phyloP scores from a whole-genome alignment of 2,329 filamentous ascomycete genomes.

The Stagonosporopsis chrysanthemi region DNA sequence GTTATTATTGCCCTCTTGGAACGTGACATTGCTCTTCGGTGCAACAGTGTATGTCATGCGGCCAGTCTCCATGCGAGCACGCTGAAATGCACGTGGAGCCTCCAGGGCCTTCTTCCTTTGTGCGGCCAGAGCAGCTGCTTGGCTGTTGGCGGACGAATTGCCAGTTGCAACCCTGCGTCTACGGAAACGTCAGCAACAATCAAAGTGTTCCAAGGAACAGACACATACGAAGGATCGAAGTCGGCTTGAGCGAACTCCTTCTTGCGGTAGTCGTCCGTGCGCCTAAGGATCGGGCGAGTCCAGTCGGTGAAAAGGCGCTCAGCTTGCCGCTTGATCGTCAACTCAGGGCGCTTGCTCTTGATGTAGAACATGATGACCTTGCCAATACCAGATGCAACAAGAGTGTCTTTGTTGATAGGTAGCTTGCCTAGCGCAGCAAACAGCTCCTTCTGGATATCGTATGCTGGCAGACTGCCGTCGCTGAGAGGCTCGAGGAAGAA shows the following conservation, averaged over 20 bases:
- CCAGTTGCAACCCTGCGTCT: conserved; percentile 40
- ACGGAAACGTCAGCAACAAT: conserved; percentile 24
- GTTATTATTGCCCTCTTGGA: conserved; percentile 40
- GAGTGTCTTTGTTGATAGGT: conserved; percentile 87
- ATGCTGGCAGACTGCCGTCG: conserved; percentile 91
- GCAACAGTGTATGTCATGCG: conserved; percentile 69
- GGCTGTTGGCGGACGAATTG: conserved; percentile 38
- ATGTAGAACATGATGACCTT: conserved; percentile 98
- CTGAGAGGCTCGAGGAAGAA: conserved; percentile 97
- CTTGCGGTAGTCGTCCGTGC: conserved; percentile 94
- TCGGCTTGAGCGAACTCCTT: conserved; percentile 69
- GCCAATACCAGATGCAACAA: conserved; percentile 91
- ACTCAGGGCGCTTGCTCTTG: conserved; percentile 88
- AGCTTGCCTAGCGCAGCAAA: conserved; percentile 81
- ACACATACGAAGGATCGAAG: conserved; percentile 64
- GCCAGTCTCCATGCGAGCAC: conserved; percentile 66
- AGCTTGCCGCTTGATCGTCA: conserved; percentile 89
- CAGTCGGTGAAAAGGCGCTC: conserved; percentile 93
- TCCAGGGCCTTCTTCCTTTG: conserved; percentile 59
- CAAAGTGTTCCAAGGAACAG: conserved; percentile 1
- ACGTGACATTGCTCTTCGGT: conserved; percentile 62
- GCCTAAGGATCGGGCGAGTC: conserved; percentile 92
- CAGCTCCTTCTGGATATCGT: conserved; percentile 95
- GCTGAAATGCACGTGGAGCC: conserved; percentile 61
- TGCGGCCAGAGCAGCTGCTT: conserved; percentile 43